Percentiles rank a stretch among this genome's conserved stretches.
Conservation (phyloP, 768 basidiomycete species). For the Agaricus sinodeliciosus region DNA sequence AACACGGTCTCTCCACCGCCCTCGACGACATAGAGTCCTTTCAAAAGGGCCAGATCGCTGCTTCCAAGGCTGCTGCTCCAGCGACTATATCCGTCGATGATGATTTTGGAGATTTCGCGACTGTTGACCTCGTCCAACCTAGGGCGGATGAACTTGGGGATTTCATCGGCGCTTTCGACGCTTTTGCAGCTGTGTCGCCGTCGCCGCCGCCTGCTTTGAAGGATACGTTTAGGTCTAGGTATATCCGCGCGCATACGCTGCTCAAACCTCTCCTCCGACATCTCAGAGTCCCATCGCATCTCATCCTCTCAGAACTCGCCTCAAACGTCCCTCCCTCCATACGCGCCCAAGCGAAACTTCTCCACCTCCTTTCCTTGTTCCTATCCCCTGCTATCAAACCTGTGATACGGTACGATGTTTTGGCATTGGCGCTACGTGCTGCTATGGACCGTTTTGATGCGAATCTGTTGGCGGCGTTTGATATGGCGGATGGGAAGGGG, state of each 20-base stretch:
- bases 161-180: constrained; percentile 23
- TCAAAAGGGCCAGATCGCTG: constrained; percentile 29
- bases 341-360: constrained; percentile 53
- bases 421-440: constrained; percentile 60
- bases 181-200: constrained; percentile 9
- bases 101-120: constrained; percentile 85
- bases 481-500: constrained; percentile 67
- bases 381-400: constrained; percentile 70
- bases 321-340: constrained; percentile 37
- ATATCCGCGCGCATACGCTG: constrained; percentile 57
- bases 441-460: constrained; percentile 89
- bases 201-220: constrained; percentile 19
- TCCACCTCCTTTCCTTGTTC: constrained; percentile 70
- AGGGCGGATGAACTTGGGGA: constrained; percentile 35
- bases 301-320: constrained; percentile 55
- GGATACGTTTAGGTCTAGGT: constrained; percentile 46
- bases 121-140: constrained; percentile 28
- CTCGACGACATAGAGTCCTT: constrained; percentile 56
- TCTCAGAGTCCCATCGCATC: constrained; percentile 58
- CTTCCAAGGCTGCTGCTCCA: constrained; percentile 39
- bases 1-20: constrained; percentile 35
- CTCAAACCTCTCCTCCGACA: constrained; percentile 54
- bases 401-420: constrained; percentile 54
- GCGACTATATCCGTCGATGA: constrained; percentile 68
- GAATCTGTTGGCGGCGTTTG: constrained; percentile 80